phyloP scores from a whole-genome alignment of 169 alveolate genomes.

The Blepharisma undulans region DNA sequence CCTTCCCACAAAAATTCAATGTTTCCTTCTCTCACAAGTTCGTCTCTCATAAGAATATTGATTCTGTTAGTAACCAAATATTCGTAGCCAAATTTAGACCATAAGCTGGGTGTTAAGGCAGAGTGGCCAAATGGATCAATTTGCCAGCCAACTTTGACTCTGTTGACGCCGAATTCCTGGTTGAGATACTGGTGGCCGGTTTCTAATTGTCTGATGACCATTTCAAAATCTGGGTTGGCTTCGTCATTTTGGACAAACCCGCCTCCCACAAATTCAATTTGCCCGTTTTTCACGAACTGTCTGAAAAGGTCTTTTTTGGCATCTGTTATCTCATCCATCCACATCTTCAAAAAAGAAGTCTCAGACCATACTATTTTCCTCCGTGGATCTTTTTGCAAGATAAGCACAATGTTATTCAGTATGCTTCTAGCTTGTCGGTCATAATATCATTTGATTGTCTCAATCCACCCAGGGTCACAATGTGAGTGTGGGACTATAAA shows the following conservation, averaged over 20 bases:
- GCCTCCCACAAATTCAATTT: conserved; percentile 88
- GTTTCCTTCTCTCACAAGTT: conserved; percentile 48
- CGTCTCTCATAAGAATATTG: conserved; percentile 68
- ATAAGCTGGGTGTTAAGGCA: conserved; percentile 61
- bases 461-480: conserved; percentile 89
- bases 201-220: conserved; percentile 65
- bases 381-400: conserved; percentile 57
- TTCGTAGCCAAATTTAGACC: conserved; percentile 76
- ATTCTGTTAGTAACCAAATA: neutral
- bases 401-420: conserved; percentile 58
- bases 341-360: conserved; percentile 76
- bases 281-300: conserved; percentile 48
- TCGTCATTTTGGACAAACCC: conserved; percentile 90
- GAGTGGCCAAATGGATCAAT: conserved; percentile 91
- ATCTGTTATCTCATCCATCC: conserved; percentile 76
- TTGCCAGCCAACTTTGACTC: conserved; percentile 86
- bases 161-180: conserved; percentile 55
- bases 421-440: conserved; percentile 35
- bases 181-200: conserved; percentile 71
- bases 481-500: conserved; percentile 83
- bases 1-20: conserved; percentile 77
- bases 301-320: conserved; percentile 47
- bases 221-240: conserved; percentile 78
- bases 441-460: conserved; percentile 73
- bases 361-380: conserved; percentile 83